These are phyloP conservation scores for Pseudogymnoascus sp. DNA, from an alignment of 2,329 filamentous ascomycete genomes.

Conservation along the genomic window DNA sequence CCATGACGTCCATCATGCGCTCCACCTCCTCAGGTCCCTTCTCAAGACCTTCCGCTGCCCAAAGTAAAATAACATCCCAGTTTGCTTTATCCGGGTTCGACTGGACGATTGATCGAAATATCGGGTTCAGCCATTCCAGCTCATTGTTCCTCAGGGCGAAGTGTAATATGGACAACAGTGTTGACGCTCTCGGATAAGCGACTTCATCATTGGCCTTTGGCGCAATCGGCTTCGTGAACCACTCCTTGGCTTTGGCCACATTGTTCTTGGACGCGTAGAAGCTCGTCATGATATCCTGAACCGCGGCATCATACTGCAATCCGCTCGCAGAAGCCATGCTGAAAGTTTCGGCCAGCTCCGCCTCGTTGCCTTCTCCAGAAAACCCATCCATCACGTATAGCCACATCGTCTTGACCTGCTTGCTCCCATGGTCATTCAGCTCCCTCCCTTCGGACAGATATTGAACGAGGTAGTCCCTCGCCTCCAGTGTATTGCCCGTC, in stretches of 20 bases:
- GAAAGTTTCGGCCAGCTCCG: constrained; percentile 49
- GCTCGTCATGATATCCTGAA: constrained; percentile 48
- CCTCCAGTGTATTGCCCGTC: constrained; percentile 5
- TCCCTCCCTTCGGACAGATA: constrained; percentile 16
- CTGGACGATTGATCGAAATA: constrained; percentile 43
- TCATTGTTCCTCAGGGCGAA: constrained; percentile 54
- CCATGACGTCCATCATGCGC: constrained; percentile 63
- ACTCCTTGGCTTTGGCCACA: constrained; percentile 53
- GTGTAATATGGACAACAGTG: constrained; percentile 48
- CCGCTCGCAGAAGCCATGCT: constrained; percentile 42
- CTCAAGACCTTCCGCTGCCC: constrained; percentile 61
- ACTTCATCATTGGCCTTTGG: constrained; percentile 16
- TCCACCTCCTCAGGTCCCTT: constrained; percentile 65
- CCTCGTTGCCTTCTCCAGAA: constrained; percentile 48
- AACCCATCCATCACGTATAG: constrained; percentile 41
- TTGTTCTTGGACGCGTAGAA: constrained; percentile 55
- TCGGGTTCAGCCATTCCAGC: constrained; percentile 51
- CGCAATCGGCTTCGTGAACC: constrained; percentile 52
- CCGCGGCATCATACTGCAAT: constrained; percentile 35
- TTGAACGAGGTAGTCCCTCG: background rate
- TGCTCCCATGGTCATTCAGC: constrained; percentile 20
- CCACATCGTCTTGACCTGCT: constrained; percentile 16
- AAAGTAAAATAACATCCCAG: constrained; percentile 69
- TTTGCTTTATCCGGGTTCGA: constrained; percentile 42
- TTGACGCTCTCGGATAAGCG: constrained; percentile 27